phyloP scores from a whole-genome alignment of 2,329 filamentous ascomycete species.

The Alternaria rosae region DNA sequence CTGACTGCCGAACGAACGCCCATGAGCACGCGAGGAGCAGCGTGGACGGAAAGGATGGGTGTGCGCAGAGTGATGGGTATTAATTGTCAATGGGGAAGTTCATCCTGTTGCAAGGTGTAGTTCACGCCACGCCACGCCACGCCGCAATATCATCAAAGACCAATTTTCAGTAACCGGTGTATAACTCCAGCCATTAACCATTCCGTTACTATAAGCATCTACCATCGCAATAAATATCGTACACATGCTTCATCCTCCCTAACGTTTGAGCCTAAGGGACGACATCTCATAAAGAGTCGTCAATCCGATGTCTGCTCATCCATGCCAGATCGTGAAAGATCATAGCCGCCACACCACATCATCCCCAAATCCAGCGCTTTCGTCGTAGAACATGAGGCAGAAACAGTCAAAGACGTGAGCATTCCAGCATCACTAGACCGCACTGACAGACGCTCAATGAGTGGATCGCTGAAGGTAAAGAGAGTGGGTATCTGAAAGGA shows the following conservation, averaged over 20 bases:
- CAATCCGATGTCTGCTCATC: neutral
- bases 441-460: constrained; percentile 3
- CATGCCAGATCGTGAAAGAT: constrained; percentile 4
- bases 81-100: neutral
- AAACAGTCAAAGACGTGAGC: constrained; percentile 19
- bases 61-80: neutral
- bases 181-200: neutral
- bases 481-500: constrained; percentile 6
- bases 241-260: neutral
- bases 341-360: constrained; percentile 1
- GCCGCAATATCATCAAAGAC: neutral
- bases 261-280: neutral
- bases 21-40: neutral
- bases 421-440: constrained; percentile 31
- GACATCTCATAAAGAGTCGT: neutral
- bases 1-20: neutral
- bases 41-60: neutral
- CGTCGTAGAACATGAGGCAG: constrained; percentile 4
- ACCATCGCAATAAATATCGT: neutral
- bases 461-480: constrained; percentile 12
- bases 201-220: neutral
- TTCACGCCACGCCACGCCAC: neutral
- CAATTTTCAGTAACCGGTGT: neutral
- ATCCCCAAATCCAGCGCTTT: neutral
- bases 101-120: rapidly evolving